Conservation (phyloP, 805 yeast genomes). For the Wickerhamiella kurtzmanii region DNA sequence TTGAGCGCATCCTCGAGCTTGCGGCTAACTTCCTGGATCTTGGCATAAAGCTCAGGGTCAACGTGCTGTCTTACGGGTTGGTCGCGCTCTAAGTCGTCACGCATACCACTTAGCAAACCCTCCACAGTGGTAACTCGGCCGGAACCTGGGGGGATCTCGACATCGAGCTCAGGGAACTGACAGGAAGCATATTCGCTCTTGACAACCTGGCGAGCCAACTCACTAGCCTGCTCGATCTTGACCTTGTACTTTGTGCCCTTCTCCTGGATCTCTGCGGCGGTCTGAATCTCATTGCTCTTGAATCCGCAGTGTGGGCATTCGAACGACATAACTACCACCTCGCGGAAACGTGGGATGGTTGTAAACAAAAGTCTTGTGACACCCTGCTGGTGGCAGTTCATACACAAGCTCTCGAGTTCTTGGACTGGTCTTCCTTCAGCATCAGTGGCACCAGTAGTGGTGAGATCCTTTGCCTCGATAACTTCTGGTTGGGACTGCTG, state of each 20-base stretch:
- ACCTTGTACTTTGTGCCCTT: conserved; percentile 67
- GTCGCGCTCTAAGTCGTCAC: conserved; percentile 63
- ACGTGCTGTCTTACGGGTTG: conserved; percentile 64
- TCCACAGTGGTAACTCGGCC: conserved; percentile 91
- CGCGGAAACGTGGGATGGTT: conserved; percentile 80
- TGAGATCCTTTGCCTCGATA: conserved; percentile 36
- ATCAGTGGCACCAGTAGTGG: conserved; percentile 64
- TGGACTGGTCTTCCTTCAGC: conserved; percentile 89
- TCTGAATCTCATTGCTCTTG: conserved; percentile 83
- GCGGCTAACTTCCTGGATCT: conserved; percentile 53
- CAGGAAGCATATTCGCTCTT: conserved; percentile 78
- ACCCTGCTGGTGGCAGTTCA: conserved; percentile 87
- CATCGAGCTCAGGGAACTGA: conserved; percentile 68
- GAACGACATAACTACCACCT: conserved; percentile 86
- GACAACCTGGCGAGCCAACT: conserved; percentile 80
- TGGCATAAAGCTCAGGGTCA: conserved; percentile 62
- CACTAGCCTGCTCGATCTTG: conserved; percentile 52
- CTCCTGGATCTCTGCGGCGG: conserved; percentile 86
- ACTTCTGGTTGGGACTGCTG: conserved; percentile 43
- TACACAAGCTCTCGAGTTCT: conserved; percentile 87
- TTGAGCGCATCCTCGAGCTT: conserved; percentile 46
- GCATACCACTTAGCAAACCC: conserved; percentile 74
- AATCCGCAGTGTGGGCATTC: conserved; percentile 91
- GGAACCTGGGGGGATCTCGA: conserved; percentile 89
- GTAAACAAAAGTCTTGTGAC: conserved; percentile 73